A percentile compares a stretch with the other conserved stretches of the same genome.
These are phyloP conservation scores for Penicillium sp. DNA, from an alignment of 2,329 filamentous ascomycete species.

Conservation along the genomic window DNA sequence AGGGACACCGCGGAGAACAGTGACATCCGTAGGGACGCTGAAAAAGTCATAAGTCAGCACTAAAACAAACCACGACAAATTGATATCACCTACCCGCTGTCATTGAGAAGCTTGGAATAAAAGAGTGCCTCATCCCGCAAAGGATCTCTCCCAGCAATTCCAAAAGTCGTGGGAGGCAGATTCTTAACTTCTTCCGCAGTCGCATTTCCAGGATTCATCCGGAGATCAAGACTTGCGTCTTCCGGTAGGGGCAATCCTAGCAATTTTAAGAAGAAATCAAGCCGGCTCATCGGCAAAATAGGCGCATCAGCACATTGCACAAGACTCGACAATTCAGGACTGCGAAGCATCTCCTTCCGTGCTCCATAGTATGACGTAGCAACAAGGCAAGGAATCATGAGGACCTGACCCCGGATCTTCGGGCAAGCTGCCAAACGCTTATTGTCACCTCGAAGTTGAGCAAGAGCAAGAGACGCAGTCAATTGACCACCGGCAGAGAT, in stretches of 20 bases:
- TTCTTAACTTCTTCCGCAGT: conserved; percentile 35
- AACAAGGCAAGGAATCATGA: conserved; percentile 54
- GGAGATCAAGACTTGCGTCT: conserved; percentile 29
- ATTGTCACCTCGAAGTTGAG: conserved; percentile 37
- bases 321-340: conserved; percentile 46
- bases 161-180: conserved; percentile 48
- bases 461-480: conserved; percentile 42
- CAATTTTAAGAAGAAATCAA: conserved; percentile 34
- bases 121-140: conserved; percentile 53
- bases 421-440: conserved; percentile 19
- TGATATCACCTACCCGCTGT: conserved; percentile 42
- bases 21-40: conserved; percentile 52
- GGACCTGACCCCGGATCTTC: conserved; percentile 51
- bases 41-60: neutral
- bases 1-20: conserved; percentile 55
- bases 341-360: conserved; percentile 38
- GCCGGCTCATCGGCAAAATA: conserved; percentile 44
- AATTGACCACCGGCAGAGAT: conserved; percentile 52
- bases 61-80: neutral
- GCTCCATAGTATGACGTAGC: conserved; percentile 34
- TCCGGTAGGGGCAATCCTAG: conserved; percentile 26
- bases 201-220: conserved; percentile 43
- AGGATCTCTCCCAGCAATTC: conserved; percentile 50
- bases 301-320: conserved; percentile 52
- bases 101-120: conserved; percentile 46